Conservation (phyloP, 176 grass and related monocot genomes). For the Musa beccarii region DNA sequence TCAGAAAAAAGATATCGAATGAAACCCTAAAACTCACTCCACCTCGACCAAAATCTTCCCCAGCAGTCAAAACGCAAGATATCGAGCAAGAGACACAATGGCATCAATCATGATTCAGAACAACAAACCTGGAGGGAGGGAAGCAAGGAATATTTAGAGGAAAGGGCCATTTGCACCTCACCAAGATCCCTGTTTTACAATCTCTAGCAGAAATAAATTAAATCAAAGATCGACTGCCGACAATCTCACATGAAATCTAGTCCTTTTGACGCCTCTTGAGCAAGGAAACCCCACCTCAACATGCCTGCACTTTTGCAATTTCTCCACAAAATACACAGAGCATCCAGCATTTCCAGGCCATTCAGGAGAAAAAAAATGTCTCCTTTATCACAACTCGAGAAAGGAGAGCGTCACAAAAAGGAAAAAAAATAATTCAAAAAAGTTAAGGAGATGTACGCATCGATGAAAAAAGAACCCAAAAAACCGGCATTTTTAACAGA, state of each 20-base stretch:
- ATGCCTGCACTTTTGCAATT: not conserved
- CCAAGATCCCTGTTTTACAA: conserved; percentile 12
- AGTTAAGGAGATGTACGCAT: not conserved
- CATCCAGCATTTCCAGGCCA: not conserved
- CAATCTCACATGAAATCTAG: conserved; percentile 16
- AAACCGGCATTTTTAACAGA: not conserved
- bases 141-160: not conserved
- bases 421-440: not conserved
- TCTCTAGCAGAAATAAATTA: conserved; percentile 7
- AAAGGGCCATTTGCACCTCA: not conserved
- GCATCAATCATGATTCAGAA: not conserved
- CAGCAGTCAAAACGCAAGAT: not conserved
- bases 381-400: not conserved
- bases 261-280: not conserved
- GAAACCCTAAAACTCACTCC: not conserved
- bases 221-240: conserved; percentile 4
- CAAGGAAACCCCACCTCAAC: not conserved
- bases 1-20: not conserved
- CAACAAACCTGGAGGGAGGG: not conserved
- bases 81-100: not conserved
- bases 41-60: not conserved
- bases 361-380: not conserved
- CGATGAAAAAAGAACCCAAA: not conserved
- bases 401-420: not conserved
- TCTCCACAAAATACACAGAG: not conserved